Base-by-base conservation (phyloP, 768 basidiomycete genomes). In the Multifurca ochricompacta region DNA sequence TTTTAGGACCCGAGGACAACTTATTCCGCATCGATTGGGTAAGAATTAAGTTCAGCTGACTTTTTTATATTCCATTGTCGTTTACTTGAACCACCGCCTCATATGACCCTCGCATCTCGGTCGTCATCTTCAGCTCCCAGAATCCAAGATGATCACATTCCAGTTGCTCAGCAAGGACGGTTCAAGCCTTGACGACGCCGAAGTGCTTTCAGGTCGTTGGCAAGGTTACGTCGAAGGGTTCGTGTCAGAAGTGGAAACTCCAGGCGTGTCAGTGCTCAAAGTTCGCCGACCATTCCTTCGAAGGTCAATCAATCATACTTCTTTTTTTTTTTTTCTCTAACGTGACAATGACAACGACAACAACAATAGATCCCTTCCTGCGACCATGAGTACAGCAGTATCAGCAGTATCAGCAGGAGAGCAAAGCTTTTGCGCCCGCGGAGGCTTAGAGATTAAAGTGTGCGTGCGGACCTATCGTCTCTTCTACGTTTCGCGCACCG, bases 21-120 rank as follows among this genome's bases (percentile, higher is more conserved):
- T 67, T 89, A 13, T 89, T 87, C 70, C 75, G 87, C 6, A 77
- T 90, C 28, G 86, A 88, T 64, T 91, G 88, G 87, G 88, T 88
- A 62, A 16, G 77, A n/a, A n/a, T n/a, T n/a, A n/a, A n/a, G 64
- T 18, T 35, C 51, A 21, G 27, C 37, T 40, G 3, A 41, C 10
- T 14, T 23, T 1, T 10, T 25, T 16, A 39, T 3, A 35, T 14
- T 39, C 25, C 18, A 2, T 31, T 4, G n/a, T 47, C 28, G 10
- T 16, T 13, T 16, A 10, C n/a, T 19, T 37, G 9, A 45, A 10
- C 35, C 7, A 6, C 16, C 23, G 28, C 5, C 30, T 1, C n/a
- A n/a, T n/a, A n/a, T n/a, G n/a, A n/a, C n/a, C n/a, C n/a, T n/a
- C n/a, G n/a, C n/a, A n/a, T n/a, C n/a, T n/a, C n/a, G n/a, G n/a